Evolutionary conservation across 225 moss, liverwort and hornwort species (phyloP).

Genomic region (Sphagnum tenellum): DNA sequence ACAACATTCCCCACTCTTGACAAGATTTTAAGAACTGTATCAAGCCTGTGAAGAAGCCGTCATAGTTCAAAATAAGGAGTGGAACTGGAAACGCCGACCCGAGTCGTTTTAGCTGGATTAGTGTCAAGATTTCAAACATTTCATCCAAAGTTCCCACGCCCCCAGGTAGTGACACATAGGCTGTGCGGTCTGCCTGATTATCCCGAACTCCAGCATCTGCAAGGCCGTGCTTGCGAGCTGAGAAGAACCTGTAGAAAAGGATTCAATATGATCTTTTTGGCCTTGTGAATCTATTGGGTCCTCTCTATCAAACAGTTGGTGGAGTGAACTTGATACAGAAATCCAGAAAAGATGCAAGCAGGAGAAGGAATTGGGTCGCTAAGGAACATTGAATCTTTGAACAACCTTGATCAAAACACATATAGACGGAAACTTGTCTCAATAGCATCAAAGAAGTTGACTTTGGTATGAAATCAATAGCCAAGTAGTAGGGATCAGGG

Average conservation of each 20-base stretch:
- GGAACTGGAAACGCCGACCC: slow-evolving; percentile 29
- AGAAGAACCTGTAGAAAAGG: slow-evolving; percentile 24
- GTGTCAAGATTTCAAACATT: slow-evolving; percentile 29
- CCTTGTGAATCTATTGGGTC: too few relatives aligned
- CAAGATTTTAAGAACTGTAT: slow-evolving; percentile 21
- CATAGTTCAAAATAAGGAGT: slow-evolving; percentile 34
- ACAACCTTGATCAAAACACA: too few relatives aligned
- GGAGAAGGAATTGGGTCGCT: too few relatives aligned
- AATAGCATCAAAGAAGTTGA: too few relatives aligned
- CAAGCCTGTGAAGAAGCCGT: slow-evolving; percentile 27
- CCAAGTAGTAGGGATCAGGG: too few relatives aligned
- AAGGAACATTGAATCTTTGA: too few relatives aligned
- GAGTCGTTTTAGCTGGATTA: slow-evolving; percentile 29
- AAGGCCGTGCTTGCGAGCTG: slow-evolving; percentile 41
- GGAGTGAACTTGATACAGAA: too few relatives aligned
- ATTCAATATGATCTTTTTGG: too few relatives aligned
- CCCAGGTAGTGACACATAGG: slow-evolving; percentile 39
- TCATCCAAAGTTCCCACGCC: slow-evolving; percentile 37
- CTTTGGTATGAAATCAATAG: too few relatives aligned
- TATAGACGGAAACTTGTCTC: too few relatives aligned
- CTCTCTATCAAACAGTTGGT: too few relatives aligned
- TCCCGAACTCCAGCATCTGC: slow-evolving; percentile 34
- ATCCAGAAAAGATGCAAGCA: too few relatives aligned
- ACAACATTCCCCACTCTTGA: slow-evolving; percentile 16
- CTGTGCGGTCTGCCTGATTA: slow-evolving; percentile 14